Evolutionary conservation across 805 yeast genomes (phyloP).

Genomic region (Pichia scutulata): DNA sequence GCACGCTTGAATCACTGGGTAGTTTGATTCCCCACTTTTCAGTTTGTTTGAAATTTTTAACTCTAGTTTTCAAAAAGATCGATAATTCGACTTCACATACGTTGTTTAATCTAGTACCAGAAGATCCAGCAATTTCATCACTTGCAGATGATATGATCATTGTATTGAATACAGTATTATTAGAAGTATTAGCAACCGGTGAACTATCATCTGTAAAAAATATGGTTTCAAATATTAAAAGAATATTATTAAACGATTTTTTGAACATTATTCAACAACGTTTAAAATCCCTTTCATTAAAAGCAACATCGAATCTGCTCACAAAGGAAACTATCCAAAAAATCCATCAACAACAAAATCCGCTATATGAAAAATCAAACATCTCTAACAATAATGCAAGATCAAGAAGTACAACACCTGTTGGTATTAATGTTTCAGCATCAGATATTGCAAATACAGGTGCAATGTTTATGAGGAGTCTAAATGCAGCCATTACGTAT

Average conservation of each 20-base stretch:
- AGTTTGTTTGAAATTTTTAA: conserved; percentile 21
- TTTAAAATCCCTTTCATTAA: conserved; percentile 38
- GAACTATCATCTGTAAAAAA: conserved; percentile 47
- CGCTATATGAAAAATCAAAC: not conserved
- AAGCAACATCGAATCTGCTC: conserved; percentile 24
- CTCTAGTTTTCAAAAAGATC: conserved; percentile 16
- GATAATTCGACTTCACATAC: conserved; percentile 14
- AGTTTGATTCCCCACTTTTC: conserved; percentile 34
- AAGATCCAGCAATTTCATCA: conserved; percentile 67
- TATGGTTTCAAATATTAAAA: conserved; percentile 47
- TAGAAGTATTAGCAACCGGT: conserved; percentile 66
- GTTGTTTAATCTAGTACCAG: conserved; percentile 31
- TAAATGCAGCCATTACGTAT: conserved; percentile 29
- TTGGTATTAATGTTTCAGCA: conserved; percentile 25
- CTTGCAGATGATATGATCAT: conserved; percentile 79
- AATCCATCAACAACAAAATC: conserved; percentile 15
- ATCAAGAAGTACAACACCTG: conserved; percentile 10
- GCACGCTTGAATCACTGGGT: conserved; percentile 73
- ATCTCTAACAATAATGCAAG: not conserved
- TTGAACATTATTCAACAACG: conserved; percentile 46
- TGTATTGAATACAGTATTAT: conserved; percentile 58
- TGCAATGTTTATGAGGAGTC: conserved; percentile 33
- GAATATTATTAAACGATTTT: conserved; percentile 58
- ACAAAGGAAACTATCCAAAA: conserved; percentile 12
- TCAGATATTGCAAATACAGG: conserved; percentile 22